phyloP scores from a whole-genome alignment of 2,329 filamentous ascomycete species.

The Chalaropsis thielavioides region DNA sequence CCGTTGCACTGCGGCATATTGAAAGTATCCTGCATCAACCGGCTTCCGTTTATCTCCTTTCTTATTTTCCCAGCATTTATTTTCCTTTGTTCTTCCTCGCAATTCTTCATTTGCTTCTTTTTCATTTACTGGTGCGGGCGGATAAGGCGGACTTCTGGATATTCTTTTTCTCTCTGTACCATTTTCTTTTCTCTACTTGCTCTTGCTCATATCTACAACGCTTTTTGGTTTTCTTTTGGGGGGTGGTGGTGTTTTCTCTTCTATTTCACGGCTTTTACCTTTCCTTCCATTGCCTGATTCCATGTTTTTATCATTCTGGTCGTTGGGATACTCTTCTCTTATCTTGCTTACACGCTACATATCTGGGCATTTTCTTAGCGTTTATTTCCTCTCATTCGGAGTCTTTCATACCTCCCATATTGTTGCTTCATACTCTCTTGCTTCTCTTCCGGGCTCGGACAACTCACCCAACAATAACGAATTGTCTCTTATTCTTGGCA shows the following conservation, averaged over 20 bases:
- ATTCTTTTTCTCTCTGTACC: neutral
- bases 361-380: neutral
- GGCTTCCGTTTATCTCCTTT: neutral
- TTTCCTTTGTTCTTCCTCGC: neutral
- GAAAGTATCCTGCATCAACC: neutral
- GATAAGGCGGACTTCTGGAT: neutral
- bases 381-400: slow-evolving; percentile 7
- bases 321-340: slow-evolving; percentile 9
- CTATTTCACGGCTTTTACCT: neutral
- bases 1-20: neutral
- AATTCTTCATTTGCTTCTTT: neutral
- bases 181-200: neutral
- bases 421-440: neutral
- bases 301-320: neutral
- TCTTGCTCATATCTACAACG: neutral
- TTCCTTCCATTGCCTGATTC: neutral
- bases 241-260: slow-evolving; percentile 9
- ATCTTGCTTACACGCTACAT: neutral
- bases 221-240: slow-evolving; percentile 6
- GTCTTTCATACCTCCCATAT: slow-evolving; percentile 8
- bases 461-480: neutral
- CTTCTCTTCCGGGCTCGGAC: neutral
- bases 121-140: neutral
- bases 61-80: neutral
- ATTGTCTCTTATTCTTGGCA: neutral